Evolutionary conservation across 768 basidiomycete species (phyloP).

Genomic region (Auricularia sp.): DNA sequence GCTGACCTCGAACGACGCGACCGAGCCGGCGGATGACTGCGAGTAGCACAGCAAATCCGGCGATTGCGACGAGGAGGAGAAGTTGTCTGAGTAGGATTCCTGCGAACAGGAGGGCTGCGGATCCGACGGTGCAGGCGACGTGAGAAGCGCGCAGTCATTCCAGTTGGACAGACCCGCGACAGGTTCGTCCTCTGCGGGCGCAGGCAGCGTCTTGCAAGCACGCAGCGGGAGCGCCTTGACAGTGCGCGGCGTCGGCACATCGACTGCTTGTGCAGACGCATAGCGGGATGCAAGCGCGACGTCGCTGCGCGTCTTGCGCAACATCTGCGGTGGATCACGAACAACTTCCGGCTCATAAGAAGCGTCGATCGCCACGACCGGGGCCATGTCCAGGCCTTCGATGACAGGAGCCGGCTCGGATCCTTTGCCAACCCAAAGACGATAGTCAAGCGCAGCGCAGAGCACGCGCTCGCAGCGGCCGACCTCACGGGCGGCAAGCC

Average conservation of each 20-base stretch:
- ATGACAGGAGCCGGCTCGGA: constrained; percentile 14
- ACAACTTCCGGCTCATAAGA: not conserved
- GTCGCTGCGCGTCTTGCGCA: not conserved
- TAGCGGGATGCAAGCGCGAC: not conserved
- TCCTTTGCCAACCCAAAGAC: constrained; percentile 84
- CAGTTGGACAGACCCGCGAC: not conserved
- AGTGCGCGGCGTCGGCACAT: too few species aligned
- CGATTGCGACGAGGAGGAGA: not conserved
- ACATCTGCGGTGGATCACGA: not conserved
- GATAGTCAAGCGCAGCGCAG: constrained; percentile 78
- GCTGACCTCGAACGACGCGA: not conserved
- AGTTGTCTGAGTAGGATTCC: not conserved
- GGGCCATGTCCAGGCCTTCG: not conserved
- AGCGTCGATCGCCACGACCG: not conserved
- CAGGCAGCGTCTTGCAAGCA: too few species aligned
- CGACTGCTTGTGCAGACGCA: not conserved
- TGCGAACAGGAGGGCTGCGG: not conserved
- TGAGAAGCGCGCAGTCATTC: not conserved
- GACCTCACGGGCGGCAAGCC: constrained; percentile 76
- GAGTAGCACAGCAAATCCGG: not conserved
- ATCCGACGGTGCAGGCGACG: not conserved
- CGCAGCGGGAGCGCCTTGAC: too few species aligned
- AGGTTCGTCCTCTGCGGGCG: not conserved
- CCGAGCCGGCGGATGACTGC: not conserved
- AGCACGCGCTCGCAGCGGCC: constrained; percentile 82